phyloP scores from a whole-genome alignment of 164 flowering plant species.

The Protea cynaroides region DNA sequence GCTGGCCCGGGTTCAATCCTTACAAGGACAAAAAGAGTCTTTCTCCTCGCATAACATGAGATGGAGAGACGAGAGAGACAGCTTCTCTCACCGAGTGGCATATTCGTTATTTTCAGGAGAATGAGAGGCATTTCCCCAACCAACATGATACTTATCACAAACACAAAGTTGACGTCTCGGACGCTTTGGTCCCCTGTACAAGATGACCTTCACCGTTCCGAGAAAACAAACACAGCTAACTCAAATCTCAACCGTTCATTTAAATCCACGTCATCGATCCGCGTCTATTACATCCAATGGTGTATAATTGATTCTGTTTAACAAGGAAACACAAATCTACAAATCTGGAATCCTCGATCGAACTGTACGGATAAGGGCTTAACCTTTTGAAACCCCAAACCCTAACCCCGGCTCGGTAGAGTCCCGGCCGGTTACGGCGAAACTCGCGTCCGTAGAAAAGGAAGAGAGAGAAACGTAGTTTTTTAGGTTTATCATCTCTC shows the following conservation, averaged over 20 bases:
- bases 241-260: neutral
- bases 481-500: neutral
- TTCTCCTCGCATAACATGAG: too few relatives aligned
- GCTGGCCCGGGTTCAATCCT: too few relatives aligned
- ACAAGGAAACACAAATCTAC: neutral
- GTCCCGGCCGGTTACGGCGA: neutral
- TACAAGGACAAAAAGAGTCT: too few relatives aligned
- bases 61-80: too few relatives aligned
- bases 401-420: neutral
- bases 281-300: neutral
- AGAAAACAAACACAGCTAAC: neutral
- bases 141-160: neutral
- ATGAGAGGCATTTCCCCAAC: too few relatives aligned
- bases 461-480: neutral
- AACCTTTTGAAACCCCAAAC: neutral
- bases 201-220: neutral
- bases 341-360: conserved; percentile 22
- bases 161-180: neutral
- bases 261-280: neutral
- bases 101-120: too few relatives aligned
- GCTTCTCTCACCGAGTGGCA: too few relatives aligned
- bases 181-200: neutral
- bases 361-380: neutral
- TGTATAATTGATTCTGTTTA: too few relatives aligned
- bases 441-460: neutral